A percentile compares a stretch with the other conserved stretches of the same genome.
phyloP scores from a whole-genome alignment of 202 grass and related monocot species.

The Schoenoplectus triqueter region DNA sequence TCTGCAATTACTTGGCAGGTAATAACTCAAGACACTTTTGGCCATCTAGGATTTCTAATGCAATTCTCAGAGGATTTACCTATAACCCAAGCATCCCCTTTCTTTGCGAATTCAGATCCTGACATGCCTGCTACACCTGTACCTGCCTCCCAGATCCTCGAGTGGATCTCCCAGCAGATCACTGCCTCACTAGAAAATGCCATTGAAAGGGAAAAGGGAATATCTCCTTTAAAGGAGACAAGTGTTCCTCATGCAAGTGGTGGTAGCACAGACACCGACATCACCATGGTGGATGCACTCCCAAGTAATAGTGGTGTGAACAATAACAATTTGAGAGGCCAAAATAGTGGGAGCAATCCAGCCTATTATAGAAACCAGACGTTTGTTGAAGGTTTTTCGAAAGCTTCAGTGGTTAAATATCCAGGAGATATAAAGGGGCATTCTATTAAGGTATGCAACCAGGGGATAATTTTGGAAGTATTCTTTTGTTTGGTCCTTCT shows the following conservation, averaged over 20 bases:
- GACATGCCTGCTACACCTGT: conserved; percentile 90
- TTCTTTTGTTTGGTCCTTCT: conserved; percentile 1
- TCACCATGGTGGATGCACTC: conserved; percentile 80
- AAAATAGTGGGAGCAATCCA: conserved; percentile 58
- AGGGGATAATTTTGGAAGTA: not conserved
- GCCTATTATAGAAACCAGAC: conserved; percentile 69
- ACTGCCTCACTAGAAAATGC: conserved; percentile 70
- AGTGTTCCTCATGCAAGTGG: conserved; percentile 23
- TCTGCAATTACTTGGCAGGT: conserved; percentile 56
- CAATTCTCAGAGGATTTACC: conserved; percentile 72
- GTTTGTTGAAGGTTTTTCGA: conserved; percentile 95
- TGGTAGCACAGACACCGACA: conserved; percentile 63
- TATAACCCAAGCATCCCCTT: conserved; percentile 73
- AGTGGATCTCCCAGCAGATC: conserved; percentile 86
- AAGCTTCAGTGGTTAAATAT: conserved; percentile 93
- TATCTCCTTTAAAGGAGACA: conserved; percentile 60
- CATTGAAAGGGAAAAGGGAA: conserved; percentile 56
- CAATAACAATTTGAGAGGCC: conserved; percentile 42
- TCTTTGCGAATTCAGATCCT: conserved; percentile 97
- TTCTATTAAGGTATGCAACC: conserved; percentile 73
- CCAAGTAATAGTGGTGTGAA: conserved; percentile 51
- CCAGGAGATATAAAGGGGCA: conserved; percentile 84
- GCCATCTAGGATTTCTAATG: conserved; percentile 90
- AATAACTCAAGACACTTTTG: conserved; percentile 84
- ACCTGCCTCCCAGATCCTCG: conserved; percentile 73